Base-by-base conservation (phyloP, 192 early-diverging fungal species). In the Podila horticola region DNA sequence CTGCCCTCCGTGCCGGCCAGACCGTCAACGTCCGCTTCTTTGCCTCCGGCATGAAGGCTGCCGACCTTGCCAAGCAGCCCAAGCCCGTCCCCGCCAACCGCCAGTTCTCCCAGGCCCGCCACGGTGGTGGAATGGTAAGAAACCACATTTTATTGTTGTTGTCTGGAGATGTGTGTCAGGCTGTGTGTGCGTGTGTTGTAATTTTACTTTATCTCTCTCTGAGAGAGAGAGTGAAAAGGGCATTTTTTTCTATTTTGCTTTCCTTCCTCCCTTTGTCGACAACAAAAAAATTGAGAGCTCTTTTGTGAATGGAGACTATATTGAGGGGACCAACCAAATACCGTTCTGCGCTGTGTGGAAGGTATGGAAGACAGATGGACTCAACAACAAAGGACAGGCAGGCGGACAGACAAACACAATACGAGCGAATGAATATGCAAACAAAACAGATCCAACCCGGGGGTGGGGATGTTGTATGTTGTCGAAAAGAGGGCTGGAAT, bases 71-170 rank as follows among this genome's bases (percentile, higher is more conserved):
- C 38, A 72, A 60, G 33, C 76, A 79, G 76, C 72, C 72, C 66
- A 72, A 82, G 58, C 70, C 67, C 15, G 82, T 74, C 59, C 34
- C 48, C 59, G 5, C 29, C 29, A 66, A 15, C 61, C 34, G 64
- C 22, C 70, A 79, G 65, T 79, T 79, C 70, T 63, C 64, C 12
- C 86, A 87, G 22, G 90, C 89, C 12, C 83, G 86, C 17, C 91
- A 92, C 72, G 86, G 83, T 59, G 91, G 91, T 62, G 93, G 93
- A 26, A 79, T 55, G 22, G 76, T 79, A 79, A 71, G 69, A 4
- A 49, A 45, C 41, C 13, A 12, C 41, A 15, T 38, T 2, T 28
- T 67, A 29, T 36, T 51, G 2, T 20, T 57, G 17, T 20, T 55
- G 26, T 33, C 7, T 67, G 29, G 15, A 10, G 7, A 7, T 8